Percentiles rank a stretch among this genome's conserved stretches.
Conservation (phyloP, 2,329 filamentous ascomycete species). For the Arachnopeziza araneosa region DNA sequence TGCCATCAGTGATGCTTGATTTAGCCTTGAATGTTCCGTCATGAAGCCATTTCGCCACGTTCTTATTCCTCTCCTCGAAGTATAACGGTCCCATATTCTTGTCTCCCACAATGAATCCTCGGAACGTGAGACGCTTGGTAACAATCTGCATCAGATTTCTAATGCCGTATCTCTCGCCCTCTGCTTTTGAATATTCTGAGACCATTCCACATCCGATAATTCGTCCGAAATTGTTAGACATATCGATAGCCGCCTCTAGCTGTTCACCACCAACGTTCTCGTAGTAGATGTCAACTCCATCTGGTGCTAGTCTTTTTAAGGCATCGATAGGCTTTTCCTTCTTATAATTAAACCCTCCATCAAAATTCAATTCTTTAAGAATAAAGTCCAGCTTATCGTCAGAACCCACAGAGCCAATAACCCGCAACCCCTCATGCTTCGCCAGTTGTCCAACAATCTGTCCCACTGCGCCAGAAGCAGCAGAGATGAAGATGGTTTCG, state of each 20-base stretch:
- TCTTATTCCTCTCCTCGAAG: constrained; percentile 55
- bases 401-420: constrained; percentile 71
- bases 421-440: constrained; percentile 67
- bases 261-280: constrained; percentile 77
- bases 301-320: constrained; percentile 58
- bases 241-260: constrained; percentile 59
- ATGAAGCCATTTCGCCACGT: constrained; percentile 61
- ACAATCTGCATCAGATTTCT: constrained; percentile 57
- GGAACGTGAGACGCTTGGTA: constrained; percentile 55
- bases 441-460: constrained; percentile 73
- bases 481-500: constrained; percentile 72
- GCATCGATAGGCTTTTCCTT: constrained; percentile 62
- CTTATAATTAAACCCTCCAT: constrained; percentile 77
- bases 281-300: constrained; percentile 76
- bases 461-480: constrained; percentile 69
- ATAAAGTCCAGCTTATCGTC: constrained; percentile 72
- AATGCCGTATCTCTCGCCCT: constrained; percentile 51
- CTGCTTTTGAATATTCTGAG: constrained; percentile 57
- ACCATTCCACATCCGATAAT: constrained; percentile 62
- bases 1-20: constrained; percentile 56
- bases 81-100: constrained; percentile 56
- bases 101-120: constrained; percentile 63
- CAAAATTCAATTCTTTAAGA: constrained; percentile 66
- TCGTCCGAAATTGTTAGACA: constrained; percentile 58
- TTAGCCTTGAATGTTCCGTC: constrained; percentile 60